Conservation (phyloP, 129 eudicot genomes). For the sunflower (Helianthus annuus) region HanXRQr2.0-SUNRISE NC_035440.2:137686419-137686918, state of each 20-base stretch:
- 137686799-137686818: background rate
- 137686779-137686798: slow-evolving; percentile 8
- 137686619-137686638: background rate
- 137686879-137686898: too few species aligned
- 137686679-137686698: slow-evolving; percentile 10
- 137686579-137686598: background rate
- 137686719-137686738: slow-evolving; percentile 3
- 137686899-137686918: too few species aligned
- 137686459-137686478: slow-evolving; percentile 7
- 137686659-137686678: slow-evolving; percentile 12
- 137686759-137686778: background rate
- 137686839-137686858: too few species aligned
- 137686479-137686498: slow-evolving; percentile 13
- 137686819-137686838: too few species aligned
- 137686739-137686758: slow-evolving; percentile 6
- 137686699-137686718: background rate
- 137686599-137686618: slow-evolving; percentile 6
- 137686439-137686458: too few species aligned
- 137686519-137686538: too few species aligned
- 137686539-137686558: background rate
- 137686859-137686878: too few species aligned
- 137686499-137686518: background rate
- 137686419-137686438: slow-evolving; percentile 74
- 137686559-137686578: background rate
- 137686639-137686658: slow-evolving; percentile 3